Evolutionary conservation across 371 early-diverging fungal species (phyloP).

Genomic region (Circinella minor): DNA sequence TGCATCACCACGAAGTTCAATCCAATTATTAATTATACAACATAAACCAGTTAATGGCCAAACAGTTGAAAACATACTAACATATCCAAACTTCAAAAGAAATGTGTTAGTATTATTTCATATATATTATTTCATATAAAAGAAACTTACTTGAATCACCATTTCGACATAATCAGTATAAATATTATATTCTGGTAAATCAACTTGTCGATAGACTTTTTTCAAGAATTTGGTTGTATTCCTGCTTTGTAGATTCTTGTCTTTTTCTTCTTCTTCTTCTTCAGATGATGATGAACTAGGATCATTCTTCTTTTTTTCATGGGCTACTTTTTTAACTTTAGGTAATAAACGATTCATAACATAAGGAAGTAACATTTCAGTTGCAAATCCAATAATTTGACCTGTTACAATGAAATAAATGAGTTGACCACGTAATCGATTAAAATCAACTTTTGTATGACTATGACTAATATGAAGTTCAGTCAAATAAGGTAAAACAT

Average conservation of each 20-base stretch:
- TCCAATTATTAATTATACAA: slow-evolving; percentile 85
- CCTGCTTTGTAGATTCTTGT: slow-evolving; percentile 18
- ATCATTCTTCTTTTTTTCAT: slow-evolving; percentile 4
- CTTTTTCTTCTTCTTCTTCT: slow-evolving; percentile 14
- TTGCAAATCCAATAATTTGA: slow-evolving; percentile 77
- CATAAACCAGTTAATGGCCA: slow-evolving; percentile 86
- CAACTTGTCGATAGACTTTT: slow-evolving; percentile 54
- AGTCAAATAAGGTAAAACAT: slow-evolving; percentile 46
- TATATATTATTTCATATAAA: no score
- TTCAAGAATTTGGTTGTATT: slow-evolving; percentile 56
- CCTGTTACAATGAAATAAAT: slow-evolving; percentile 85
- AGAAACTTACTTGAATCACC: slow-evolving; percentile 73
- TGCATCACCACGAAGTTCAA: slow-evolving; percentile 89
- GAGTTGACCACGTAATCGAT: slow-evolving; percentile 68
- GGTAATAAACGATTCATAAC: slow-evolving; percentile 48
- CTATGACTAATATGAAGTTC: slow-evolving; percentile 46
- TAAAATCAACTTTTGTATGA: slow-evolving; percentile 59
- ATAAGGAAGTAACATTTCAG: slow-evolving; percentile 79
- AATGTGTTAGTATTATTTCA: no score
- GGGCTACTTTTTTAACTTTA: slow-evolving; percentile 39
- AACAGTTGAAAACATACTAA: slow-evolving; percentile 83
- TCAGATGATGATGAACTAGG: no score
- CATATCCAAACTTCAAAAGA: slow-evolving; percentile 90
- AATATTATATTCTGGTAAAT: slow-evolving; percentile 78
- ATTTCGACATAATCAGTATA: slow-evolving; percentile 92